Conservation (phyloP, 2,329 filamentous ascomycete species). For the Pseudocercospora cruenta region DNA sequence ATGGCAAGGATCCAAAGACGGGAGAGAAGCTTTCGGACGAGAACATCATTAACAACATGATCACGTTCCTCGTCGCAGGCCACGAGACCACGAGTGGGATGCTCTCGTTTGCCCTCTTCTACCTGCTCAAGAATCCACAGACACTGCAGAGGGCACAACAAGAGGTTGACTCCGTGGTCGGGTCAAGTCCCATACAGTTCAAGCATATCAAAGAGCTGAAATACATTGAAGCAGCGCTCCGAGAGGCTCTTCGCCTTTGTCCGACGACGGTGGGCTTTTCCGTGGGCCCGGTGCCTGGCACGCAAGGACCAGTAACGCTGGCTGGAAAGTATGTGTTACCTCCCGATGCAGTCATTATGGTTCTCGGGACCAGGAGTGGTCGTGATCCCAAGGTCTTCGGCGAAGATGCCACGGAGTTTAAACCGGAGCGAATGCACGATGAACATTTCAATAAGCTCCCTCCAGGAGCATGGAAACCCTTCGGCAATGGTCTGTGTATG, state of each 20-base stretch:
- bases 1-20: slow-evolving; percentile 65
- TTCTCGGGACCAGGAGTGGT: slow-evolving; percentile 60
- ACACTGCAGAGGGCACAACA: slow-evolving; percentile 64
- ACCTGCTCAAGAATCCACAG: slow-evolving; percentile 66
- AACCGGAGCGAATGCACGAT: slow-evolving; percentile 72
- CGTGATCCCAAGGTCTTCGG: slow-evolving; percentile 67
- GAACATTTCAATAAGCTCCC: slow-evolving; percentile 61
- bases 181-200: slow-evolving; percentile 59
- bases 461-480: slow-evolving; percentile 54
- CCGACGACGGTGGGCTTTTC: slow-evolving; percentile 63
- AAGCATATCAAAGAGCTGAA: slow-evolving; percentile 67
- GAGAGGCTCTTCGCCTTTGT: slow-evolving; percentile 66
- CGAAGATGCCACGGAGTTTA: slow-evolving; percentile 66
- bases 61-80: slow-evolving; percentile 69
- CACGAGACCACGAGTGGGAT: slow-evolving; percentile 73
- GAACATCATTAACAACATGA: slow-evolving; percentile 68
- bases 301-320: slow-evolving; percentile 45
- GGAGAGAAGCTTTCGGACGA: slow-evolving; percentile 65
- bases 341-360: slow-evolving; percentile 54
- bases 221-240: slow-evolving; percentile 67
- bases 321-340: slow-evolving; percentile 64
- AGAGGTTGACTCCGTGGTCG: slow-evolving; percentile 70
- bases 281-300: neutral
- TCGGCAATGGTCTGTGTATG: slow-evolving; percentile 61
- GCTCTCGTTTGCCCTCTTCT: slow-evolving; percentile 67